Evolutionary conservation across 225 moss, liverwort and hornwort genomes (phyloP).

Genomic region (Sphagnum contortum): DNA sequence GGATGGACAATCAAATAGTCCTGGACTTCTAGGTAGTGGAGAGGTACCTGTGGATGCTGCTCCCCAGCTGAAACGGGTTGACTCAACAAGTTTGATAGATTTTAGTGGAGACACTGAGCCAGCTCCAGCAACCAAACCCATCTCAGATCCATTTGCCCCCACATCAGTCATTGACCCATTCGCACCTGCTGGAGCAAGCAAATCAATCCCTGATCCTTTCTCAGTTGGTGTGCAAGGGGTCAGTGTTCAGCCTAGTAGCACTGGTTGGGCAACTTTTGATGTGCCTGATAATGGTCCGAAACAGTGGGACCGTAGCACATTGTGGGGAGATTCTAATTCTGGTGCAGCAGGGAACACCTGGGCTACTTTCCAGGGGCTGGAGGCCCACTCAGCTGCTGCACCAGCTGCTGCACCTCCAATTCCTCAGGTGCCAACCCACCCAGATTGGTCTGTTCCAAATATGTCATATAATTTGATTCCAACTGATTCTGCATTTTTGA

Average conservation of each 20-base stretch:
- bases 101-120: conserved; percentile 70
- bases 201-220: conserved; percentile 26
- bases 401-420: too few species aligned
- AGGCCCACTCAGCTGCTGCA: too few species aligned
- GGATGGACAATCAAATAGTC: conserved; percentile 42
- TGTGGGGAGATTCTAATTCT: conserved; percentile 43
- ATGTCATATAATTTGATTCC: too few species aligned
- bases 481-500: too few species aligned
- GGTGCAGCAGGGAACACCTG: too few species aligned
- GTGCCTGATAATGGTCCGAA: conserved; percentile 23
- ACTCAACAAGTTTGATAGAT: conserved; percentile 81
- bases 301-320: conserved; percentile 64
- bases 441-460: too few species aligned
- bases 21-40: conserved; percentile 51
- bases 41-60: conserved; percentile 20
- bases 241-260: conserved; percentile 22
- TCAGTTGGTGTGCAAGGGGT: conserved; percentile 17
- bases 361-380: too few species aligned
- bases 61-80: conserved; percentile 42
- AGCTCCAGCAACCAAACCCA: conserved; percentile 9
- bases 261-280: conserved; percentile 90
- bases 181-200: too few species aligned
- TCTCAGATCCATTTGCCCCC: background rate
- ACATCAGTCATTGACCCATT: too few species aligned
- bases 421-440: too few species aligned